Percentiles rank a stretch among this genome's conserved stretches.
These are phyloP conservation scores for Diaporthe sp. DNA, from an alignment of 2,329 filamentous ascomycete genomes.

Conservation along the genomic window DNA sequence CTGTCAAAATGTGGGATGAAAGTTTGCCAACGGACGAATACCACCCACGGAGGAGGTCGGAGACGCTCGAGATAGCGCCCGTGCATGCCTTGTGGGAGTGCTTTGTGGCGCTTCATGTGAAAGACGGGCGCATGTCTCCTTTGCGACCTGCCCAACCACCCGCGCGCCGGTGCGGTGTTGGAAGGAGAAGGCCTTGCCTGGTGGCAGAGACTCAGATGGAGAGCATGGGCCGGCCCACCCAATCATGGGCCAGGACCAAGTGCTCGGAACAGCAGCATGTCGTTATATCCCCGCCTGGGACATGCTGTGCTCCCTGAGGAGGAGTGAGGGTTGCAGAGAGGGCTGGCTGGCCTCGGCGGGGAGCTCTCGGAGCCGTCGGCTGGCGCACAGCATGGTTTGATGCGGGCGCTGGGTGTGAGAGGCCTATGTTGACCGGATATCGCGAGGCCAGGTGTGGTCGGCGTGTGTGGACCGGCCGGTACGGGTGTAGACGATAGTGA, in stretches of 20 bases:
- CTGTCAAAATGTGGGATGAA: constrained; percentile 25
- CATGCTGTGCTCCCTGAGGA: constrained; percentile 23
- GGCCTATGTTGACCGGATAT: neutral
- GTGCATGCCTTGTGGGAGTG: neutral
- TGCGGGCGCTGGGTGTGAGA: neutral
- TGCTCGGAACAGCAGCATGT: constrained; percentile 21
- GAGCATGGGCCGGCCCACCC: neutral
- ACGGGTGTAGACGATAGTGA: constrained; percentile 4
- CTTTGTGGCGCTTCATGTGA: neutral
- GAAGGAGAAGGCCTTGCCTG: neutral
- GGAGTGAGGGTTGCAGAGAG: neutral
- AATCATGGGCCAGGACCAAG: constrained; percentile 1
- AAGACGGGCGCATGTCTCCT: neutral
- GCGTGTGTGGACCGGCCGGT: constrained; percentile 4
- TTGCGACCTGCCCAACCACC: neutral
- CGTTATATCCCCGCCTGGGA: constrained; percentile 9
- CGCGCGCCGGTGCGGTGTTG: neutral
- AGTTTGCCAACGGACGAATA: constrained; percentile 15
- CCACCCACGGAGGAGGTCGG: neutral
- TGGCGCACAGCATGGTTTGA: constrained; percentile 25
- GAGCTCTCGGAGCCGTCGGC: constrained; percentile 21
- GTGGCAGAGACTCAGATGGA: constrained; percentile 4
- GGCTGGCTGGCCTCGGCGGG: neutral
- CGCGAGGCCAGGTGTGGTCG: constrained; percentile 14
- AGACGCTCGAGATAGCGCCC: neutral